Conservation (phyloP, 306 rosid genomes). For the Dalbergia cultrata region DNA sequence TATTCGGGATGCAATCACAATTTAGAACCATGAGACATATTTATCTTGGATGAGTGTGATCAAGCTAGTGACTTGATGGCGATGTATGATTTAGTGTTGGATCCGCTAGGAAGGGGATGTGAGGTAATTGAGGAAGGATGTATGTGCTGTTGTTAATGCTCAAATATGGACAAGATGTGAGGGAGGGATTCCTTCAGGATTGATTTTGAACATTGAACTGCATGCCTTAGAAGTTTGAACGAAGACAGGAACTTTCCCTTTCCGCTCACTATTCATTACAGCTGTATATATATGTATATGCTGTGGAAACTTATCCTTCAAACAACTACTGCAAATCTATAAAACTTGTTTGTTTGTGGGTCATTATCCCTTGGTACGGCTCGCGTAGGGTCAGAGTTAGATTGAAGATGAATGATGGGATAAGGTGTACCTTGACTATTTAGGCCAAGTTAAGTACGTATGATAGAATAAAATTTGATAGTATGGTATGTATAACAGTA, state of each 20-base stretch:
- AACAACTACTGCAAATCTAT: neutral
- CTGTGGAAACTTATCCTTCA: neutral
- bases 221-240: neutral
- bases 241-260: conserved; percentile 7
- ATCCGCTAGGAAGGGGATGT: conserved; percentile 4
- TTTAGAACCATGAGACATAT: too few species aligned
- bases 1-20: too few species aligned
- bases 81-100: conserved; percentile 32
- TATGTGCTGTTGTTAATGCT: neutral
- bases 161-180: conserved; percentile 17
- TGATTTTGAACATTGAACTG: neutral
- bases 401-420: neutral
- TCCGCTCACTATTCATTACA: conserved; percentile 27
- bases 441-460: too few species aligned
- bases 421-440: neutral
- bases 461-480: too few species aligned
- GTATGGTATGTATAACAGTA: too few species aligned
- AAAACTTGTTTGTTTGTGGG: neutral
- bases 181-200: neutral
- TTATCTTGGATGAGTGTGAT: neutral
- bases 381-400: neutral
- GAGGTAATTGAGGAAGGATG: conserved; percentile 18
- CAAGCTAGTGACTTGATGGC: conserved; percentile 16
- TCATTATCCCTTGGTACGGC: neutral
- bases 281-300: conserved; percentile 29